These are phyloP conservation scores for Leucaena leucocephala DNA, from an alignment of 306 rosid genomes.

Conservation along the genomic window DNA sequence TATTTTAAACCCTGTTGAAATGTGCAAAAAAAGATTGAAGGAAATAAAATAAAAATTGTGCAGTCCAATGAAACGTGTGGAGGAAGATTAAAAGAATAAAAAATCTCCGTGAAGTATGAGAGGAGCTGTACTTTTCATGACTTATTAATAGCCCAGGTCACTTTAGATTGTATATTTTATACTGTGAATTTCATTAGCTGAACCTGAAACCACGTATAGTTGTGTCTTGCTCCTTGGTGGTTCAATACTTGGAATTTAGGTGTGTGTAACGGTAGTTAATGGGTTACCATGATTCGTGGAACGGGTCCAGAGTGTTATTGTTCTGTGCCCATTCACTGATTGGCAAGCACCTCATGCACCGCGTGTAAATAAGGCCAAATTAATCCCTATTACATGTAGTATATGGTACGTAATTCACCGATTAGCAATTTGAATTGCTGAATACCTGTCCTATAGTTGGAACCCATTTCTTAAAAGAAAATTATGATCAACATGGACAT, in stretches of 20 bases:
- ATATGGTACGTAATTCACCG: neutral
- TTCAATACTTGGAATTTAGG: constrained; percentile 17
- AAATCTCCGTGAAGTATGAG: neutral
- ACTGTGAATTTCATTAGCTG: neutral
- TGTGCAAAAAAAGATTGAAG: neutral
- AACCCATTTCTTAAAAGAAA: neutral
- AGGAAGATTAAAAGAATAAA: neutral
- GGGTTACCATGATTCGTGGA: neutral
- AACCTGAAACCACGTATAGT: neutral
- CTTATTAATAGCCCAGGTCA: neutral
- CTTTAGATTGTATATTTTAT: neutral
- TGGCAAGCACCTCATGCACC: neutral
- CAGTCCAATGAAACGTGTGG: neutral
- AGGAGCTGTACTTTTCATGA: too few relatives aligned
- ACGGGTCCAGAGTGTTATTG: neutral
- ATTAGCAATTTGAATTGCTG: neutral
- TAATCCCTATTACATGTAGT: neutral
- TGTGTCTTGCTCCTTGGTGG: neutral
- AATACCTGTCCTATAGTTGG: neutral
- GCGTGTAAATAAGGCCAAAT: neutral
- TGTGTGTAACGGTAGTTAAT: neutral
- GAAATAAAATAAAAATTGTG: neutral
- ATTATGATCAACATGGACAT: neutral
- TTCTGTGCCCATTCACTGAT: neutral
- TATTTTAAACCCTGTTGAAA: neutral